These are phyloP conservation scores for Prillingera fragicola DNA, from an alignment of 1,284 basidiomycete species.

Conservation along the genomic window DNA sequence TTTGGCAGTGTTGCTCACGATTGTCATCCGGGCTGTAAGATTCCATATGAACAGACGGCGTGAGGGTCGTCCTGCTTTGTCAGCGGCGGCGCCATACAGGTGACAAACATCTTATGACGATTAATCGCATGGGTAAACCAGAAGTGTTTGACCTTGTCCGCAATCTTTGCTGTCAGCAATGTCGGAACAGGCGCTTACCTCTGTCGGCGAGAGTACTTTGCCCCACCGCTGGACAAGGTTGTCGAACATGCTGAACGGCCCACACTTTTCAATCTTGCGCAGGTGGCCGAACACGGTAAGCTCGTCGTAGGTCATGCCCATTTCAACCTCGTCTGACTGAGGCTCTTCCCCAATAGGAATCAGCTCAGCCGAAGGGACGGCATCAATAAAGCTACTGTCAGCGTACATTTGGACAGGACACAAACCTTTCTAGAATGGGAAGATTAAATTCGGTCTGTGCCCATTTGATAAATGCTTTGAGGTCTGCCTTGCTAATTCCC, in stretches of 20 bases:
- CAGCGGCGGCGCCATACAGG: background rate
- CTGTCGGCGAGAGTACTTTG: constrained; percentile 60
- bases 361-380: constrained; percentile 90
- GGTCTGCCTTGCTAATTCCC: constrained; percentile 93
- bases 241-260: constrained; percentile 93
- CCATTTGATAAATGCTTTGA: constrained; percentile 91
- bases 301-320: constrained; percentile 99
- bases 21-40: constrained; percentile 97
- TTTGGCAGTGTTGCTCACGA: constrained; percentile 53
- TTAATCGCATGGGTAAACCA: constrained; percentile 97
- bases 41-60: constrained; percentile 94
- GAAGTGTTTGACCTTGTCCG: constrained; percentile 95
- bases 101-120: constrained; percentile 81
- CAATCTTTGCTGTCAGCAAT: constrained; percentile 58
- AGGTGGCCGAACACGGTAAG: constrained; percentile 87
- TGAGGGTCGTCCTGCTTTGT: constrained; percentile 69
- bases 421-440: constrained; percentile 71
- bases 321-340: constrained; percentile 94
- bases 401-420: background rate
- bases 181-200: constrained; percentile 53
- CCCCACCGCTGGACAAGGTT: constrained; percentile 94
- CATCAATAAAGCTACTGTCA: constrained; percentile 70
- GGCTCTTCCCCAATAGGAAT: constrained; percentile 83
- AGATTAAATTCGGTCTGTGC: constrained; percentile 73
- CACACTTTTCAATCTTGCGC: constrained; percentile 93